These are phyloP conservation scores for Debaryomyces coudertii DNA, from an alignment of 1,139 yeast species.

Conservation along the genomic window DNA sequence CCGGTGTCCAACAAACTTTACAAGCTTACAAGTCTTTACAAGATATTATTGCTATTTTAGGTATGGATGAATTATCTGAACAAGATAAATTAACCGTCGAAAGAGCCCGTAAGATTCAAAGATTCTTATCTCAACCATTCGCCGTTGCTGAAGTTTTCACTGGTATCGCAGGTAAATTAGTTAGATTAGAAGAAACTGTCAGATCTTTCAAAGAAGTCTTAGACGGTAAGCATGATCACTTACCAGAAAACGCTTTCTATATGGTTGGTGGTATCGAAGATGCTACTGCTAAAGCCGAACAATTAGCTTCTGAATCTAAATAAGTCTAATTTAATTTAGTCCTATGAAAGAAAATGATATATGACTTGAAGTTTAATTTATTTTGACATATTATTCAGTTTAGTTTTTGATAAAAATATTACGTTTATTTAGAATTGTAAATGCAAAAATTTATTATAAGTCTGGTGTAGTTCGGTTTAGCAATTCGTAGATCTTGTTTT, in stretches of 20 bases:
- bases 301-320: constrained; percentile 92
- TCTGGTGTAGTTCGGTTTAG: not conserved
- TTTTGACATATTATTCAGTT: constrained; percentile 16
- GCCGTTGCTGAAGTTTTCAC: constrained; percentile 99
- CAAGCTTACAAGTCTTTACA: constrained; percentile 99
- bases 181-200: constrained; percentile 93
- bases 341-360: constrained; percentile 14
- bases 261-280: constrained; percentile 99
- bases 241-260: constrained; percentile 99
- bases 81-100: constrained; percentile 98
- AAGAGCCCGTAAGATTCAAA: constrained; percentile 99
- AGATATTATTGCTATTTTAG: constrained; percentile 99
- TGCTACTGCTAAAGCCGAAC: constrained; percentile 97
- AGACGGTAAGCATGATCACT: constrained; percentile 97
- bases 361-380: constrained; percentile 18
- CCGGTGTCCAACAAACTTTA: constrained; percentile 94
- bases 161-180: constrained; percentile 98
- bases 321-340: constrained; percentile 34
- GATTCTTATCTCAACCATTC: constrained; percentile 99
- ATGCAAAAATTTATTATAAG: constrained; percentile 8
- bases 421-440: constrained; percentile 15
- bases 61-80: constrained; percentile 99
- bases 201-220: constrained; percentile 94
- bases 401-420: constrained; percentile 15
- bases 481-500: not conserved